Conservation (phyloP, 768 basidiomycete genomes). For the Lactarius sp. region DNA sequence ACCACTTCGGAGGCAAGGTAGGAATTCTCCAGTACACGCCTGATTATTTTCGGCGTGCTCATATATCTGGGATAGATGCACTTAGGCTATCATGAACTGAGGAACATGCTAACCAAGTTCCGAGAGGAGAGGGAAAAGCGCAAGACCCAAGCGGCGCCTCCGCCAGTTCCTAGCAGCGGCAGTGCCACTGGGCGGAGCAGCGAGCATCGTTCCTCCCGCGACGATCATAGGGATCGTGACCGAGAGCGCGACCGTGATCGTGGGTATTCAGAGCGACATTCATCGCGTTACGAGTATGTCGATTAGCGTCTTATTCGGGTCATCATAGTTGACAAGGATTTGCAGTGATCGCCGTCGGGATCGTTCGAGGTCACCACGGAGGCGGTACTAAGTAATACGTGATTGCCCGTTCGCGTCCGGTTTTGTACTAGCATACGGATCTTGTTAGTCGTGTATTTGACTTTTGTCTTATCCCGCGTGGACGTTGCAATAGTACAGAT, state of each 20-base stretch:
- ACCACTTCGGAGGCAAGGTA: slow-evolving; percentile 99
- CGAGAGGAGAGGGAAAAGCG: slow-evolving; percentile 84
- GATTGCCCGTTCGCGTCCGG: not conserved
- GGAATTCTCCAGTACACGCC: slow-evolving; percentile 29
- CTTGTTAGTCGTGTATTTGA: slow-evolving; percentile 3
- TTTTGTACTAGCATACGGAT: slow-evolving; percentile 1
- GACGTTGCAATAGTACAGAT: not conserved
- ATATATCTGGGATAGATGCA: slow-evolving; percentile 70
- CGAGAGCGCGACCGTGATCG: slow-evolving; percentile 68
- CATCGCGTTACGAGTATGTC: slow-evolving; percentile 25
- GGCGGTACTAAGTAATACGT: slow-evolving; percentile 20
- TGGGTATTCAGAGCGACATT: slow-evolving; percentile 52
- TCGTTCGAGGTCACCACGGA: slow-evolving; percentile 26
- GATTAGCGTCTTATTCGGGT: not conserved
- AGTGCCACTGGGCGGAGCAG: slow-evolving; percentile 40
- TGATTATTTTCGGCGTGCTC: not conserved
- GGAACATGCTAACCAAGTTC: slow-evolving; percentile 88
- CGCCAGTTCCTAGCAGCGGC: slow-evolving; percentile 31
- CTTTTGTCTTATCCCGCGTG: not conserved
- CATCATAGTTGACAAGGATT: not conserved
- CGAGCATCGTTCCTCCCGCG: slow-evolving; percentile 53
- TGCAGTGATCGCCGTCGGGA: slow-evolving; percentile 24
- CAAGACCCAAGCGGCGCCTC: slow-evolving; percentile 48
- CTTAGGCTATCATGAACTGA: slow-evolving; percentile 95
- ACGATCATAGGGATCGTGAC: slow-evolving; percentile 63